Evolutionary conservation across 768 basidiomycete species (phyloP), one percentile per base, ranked within the genome.

Genomic region (Boletus pseudopeckii): DNA sequence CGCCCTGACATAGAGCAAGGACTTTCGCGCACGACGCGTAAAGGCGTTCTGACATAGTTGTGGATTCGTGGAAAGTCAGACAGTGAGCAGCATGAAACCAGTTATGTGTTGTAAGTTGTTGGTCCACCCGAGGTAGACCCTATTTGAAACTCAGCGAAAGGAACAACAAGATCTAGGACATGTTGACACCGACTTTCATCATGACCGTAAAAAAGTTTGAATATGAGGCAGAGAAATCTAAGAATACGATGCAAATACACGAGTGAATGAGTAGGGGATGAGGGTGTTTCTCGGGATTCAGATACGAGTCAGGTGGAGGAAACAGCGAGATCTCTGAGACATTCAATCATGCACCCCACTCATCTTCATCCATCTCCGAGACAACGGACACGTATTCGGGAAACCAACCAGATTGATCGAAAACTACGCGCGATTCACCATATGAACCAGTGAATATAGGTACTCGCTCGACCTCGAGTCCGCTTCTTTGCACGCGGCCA

Each of bases 381-480:
- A 42, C 46, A 11, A 60, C 30, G 5, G 33, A 18, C 6, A 55
- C 20, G 2, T 41, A 56, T 6, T 66, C 63, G 0, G 86, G 86
- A 63, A 88, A 88, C 86, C 87, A 88, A 8, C 86, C 86, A 58
- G 68, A 85, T 13, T 50, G 60, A 9, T 63, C 52, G 20, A 86
- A 69, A 64, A 84, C 77, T 3, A 92, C 79, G 47, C 77, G 78
- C 62, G 78, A 66, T 53, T 79, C 83, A 42, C 80, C 85, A 28
- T 74, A 75, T 56, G 76, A 72, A 11, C 81, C 77, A 3, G 64
- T 69, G 15, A 61, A 73, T 4, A 93, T 86, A 40, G 85, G 80
- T 20, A 94, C 81, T 4, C 88, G 90, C 66, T 94, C 92, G 0
- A 80, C 81, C 52, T 83, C 80, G 15, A 96, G 77, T 3, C 80